Base-by-base conservation (phyloP, 2,329 filamentous ascomycete species). In the Sarocladium brachiariae region DNA sequence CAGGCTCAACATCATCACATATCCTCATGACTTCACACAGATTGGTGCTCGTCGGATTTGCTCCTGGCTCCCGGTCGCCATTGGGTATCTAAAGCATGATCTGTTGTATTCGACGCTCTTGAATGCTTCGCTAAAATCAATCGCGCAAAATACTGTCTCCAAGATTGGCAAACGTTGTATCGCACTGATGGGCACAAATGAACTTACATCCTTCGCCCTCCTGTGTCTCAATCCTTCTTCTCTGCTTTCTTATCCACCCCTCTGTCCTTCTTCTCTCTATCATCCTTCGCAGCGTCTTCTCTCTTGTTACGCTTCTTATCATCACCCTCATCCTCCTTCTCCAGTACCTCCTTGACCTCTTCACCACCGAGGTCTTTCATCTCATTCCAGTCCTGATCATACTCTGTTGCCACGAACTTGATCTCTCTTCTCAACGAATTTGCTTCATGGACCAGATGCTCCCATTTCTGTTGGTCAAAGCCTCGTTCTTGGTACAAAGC, bases 301-400 rank as follows among this genome's bases (percentile, higher is more conserved):
- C 70, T 67, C 2, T 71, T 65, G 2, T 69, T 64, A 2, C 65
- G 60, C n/a, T 68, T 63, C 10, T 59, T 58, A 19, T 61, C 58
- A 9, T 65, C 63, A 33, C 63, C 64, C 27, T 65, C 65, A 34
- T 65, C 68, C 55, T 71, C 67, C 53, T 76, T 69, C 54, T 80
- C 77, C 27, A 84, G 63, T 14, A 75, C 74, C 57, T 80, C 70
- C 63, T 74, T 76, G 0, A 83, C 76, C 27, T 86, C 77, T 58
- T 85, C 80, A n/a, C 79, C 79, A 11, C 81, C 82, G 49, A 92
- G 80, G 57, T 95, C 87, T 55, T 72, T 72, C 54, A 75, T 77
- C 70, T 93, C 89, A 59, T 95, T 81, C 88, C 89, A 96, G 49
- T 92, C 88, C 7, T 91, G 88, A 58, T 95, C 89, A 64, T 96